Evolutionary conservation across 257 asterid genomes (phyloP), one percentile per base, ranked within the genome.

Genomic region (Gardenia jasminoides): DNA sequence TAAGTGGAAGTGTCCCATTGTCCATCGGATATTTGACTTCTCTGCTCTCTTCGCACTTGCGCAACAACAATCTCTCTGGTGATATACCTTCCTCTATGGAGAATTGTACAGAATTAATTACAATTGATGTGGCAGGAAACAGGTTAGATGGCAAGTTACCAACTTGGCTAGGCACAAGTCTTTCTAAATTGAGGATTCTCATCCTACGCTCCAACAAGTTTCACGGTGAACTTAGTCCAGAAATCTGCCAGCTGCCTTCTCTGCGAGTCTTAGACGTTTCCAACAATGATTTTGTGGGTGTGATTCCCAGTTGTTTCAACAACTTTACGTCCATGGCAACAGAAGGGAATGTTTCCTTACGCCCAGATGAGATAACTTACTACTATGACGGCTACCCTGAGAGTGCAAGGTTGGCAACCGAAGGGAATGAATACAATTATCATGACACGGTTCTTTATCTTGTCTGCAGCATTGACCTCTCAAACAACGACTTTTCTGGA

Each of bases 1-100:
- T 88, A 8, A 52, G 52, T 12, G 89, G 89, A 58, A 72, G 65
- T 5, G 81, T 85, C 8, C 87, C 89, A 16, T 64, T 44, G 46
- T 83, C 91, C 30, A 59, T 85, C 2, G 81, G 85, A 19, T 6
- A 52, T 16, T 52, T 36, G 10, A 33, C 0, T 19, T 0, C 6
- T 41, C 48, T 41, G 54, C 8, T 24, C 33, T 69, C 43, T 69
- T 43, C 43, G 74, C 54, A 15, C 74, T 52, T 52, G 58, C 6
- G 58, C 30, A 24, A 59, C 13, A 59, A 59, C 10, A 22, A 3
- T 59, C 66, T 59, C 3, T 59, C 66, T 20, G 66, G 30, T 6
- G 30, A 8, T 0, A 22, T 24, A 10, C 67, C 67, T 61, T 61
- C 67, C 0, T 24, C 13, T 24, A 0, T 61, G 13, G 10, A 22